Percentiles rank a stretch among this genome's conserved stretches.
Conservation (phyloP, 2,329 filamentous ascomycete genomes). For the Botrytis pseudocinerea region DNA sequence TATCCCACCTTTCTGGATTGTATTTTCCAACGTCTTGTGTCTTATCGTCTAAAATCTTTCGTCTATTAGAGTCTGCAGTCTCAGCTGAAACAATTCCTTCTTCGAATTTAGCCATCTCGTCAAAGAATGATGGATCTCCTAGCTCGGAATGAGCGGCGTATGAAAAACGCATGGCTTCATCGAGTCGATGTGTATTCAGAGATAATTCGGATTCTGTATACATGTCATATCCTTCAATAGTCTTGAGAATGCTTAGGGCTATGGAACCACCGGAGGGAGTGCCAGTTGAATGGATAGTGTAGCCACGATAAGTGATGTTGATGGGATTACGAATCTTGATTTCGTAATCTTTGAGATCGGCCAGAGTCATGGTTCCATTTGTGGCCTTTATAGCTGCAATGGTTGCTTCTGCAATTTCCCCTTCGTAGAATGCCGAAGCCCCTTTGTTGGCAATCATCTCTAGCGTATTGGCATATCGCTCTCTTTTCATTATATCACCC, state of each 20-base stretch:
- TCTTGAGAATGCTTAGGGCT: conserved; percentile 68
- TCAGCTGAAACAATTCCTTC: conserved; percentile 62
- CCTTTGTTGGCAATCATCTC: conserved; percentile 62
- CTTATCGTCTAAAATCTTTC: conserved; percentile 67
- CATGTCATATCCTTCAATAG: conserved; percentile 66
- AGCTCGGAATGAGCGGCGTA: conserved; percentile 79
- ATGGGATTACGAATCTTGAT: conserved; percentile 64
- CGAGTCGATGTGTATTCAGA: conserved; percentile 76
- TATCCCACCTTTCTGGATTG: conserved; percentile 65
- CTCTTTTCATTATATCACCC: conserved; percentile 64
- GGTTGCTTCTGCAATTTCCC: conserved; percentile 60
- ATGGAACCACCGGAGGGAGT: conserved; percentile 80
- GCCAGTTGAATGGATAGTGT: conserved; percentile 66
- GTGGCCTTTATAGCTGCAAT: conserved; percentile 57
- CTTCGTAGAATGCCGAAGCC: conserved; percentile 61
- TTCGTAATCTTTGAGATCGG: conserved; percentile 65
- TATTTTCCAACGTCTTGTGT: conserved; percentile 76
- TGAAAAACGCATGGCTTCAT: conserved; percentile 87
- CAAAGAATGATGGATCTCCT: conserved; percentile 77
- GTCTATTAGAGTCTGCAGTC: conserved; percentile 60
- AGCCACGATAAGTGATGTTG: conserved; percentile 65
- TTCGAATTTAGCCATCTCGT: conserved; percentile 64
- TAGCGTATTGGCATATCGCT: conserved; percentile 65
- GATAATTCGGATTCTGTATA: conserved; percentile 50
- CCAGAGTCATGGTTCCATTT: conserved; percentile 68